Evolutionary conservation across 2,329 filamentous ascomycete species (phyloP).

Genomic region (Fusarium torreyae): DNA sequence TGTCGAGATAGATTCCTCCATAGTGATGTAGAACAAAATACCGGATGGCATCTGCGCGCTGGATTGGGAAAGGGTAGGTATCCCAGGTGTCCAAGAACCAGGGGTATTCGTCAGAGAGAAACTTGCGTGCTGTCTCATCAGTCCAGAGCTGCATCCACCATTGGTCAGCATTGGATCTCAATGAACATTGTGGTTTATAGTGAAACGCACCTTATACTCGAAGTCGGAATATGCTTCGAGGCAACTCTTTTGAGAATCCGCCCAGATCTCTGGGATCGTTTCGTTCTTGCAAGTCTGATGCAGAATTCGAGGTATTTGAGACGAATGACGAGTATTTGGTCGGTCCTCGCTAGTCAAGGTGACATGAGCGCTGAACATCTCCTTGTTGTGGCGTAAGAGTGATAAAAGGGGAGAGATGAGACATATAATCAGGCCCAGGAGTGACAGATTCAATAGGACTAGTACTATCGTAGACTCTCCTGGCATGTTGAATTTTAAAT

Average conservation of each 20-base stretch:
- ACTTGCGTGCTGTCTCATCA: background rate
- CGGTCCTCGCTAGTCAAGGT: too few species aligned
- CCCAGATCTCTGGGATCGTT: background rate
- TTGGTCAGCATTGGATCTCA: background rate
- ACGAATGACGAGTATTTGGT: too few species aligned
- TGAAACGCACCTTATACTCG: background rate
- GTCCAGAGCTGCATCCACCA: background rate
- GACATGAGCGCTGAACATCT: too few species aligned
- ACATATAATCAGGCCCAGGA: too few species aligned
- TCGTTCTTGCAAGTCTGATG: constrained; percentile 1
- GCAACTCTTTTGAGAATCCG: background rate
- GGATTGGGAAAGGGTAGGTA: constrained; percentile 1
- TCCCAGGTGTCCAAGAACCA: constrained; percentile 2
- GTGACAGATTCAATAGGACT: too few species aligned
- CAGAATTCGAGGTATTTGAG: background rate
- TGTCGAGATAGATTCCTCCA: constrained; percentile 1
- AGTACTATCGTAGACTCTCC: too few species aligned
- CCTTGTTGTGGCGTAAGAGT: too few species aligned
- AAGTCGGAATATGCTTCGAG: background rate
- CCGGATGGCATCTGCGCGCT: background rate
- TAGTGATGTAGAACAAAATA: background rate
- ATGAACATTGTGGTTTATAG: too few species aligned
- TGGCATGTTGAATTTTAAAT: too few species aligned
- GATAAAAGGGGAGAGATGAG: too few species aligned
- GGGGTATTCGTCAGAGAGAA: background rate